phyloP scores from a whole-genome alignment of 2,329 filamentous ascomycete species.

The Colletotrichum shisoi region DNA sequence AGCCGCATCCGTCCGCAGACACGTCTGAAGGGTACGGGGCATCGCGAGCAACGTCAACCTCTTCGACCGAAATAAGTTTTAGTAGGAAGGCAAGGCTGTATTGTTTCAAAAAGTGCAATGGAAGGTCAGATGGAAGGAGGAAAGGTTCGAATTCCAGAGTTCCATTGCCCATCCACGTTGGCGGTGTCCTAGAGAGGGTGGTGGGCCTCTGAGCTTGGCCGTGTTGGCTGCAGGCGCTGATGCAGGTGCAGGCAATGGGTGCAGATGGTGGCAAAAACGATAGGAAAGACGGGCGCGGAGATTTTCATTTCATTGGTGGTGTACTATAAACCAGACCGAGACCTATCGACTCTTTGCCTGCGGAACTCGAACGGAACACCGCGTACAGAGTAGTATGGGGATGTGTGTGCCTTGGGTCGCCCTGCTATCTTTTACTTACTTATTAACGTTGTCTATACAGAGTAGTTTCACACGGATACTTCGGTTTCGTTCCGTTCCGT shows the following conservation, averaged over 20 bases:
- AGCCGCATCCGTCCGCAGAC: neutral
- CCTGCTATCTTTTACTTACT: too few relatives aligned
- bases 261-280: constrained; percentile 13
- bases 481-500: too few relatives aligned
- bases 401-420: too few relatives aligned
- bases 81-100: neutral
- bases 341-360: neutral
- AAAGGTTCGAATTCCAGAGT: constrained; percentile 20
- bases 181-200: neutral
- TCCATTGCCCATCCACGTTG: constrained; percentile 24
- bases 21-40: neutral
- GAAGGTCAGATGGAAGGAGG: constrained; percentile 34
- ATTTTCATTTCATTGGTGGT: constrained; percentile 20
- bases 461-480: too few relatives aligned
- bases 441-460: too few relatives aligned
- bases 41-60: neutral
- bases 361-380: too few relatives aligned
- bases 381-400: too few relatives aligned
- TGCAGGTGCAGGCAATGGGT: constrained; percentile 5
- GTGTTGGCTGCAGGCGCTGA: constrained; percentile 1
- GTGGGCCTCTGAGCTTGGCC: constrained; percentile 32
- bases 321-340: neutral
- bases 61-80: neutral
- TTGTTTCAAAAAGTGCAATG: constrained; percentile 35
- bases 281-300: constrained; percentile 16